Evolutionary conservation across 331 rosid species (phyloP).

Genomic region (Spiraea crenata): DNA sequence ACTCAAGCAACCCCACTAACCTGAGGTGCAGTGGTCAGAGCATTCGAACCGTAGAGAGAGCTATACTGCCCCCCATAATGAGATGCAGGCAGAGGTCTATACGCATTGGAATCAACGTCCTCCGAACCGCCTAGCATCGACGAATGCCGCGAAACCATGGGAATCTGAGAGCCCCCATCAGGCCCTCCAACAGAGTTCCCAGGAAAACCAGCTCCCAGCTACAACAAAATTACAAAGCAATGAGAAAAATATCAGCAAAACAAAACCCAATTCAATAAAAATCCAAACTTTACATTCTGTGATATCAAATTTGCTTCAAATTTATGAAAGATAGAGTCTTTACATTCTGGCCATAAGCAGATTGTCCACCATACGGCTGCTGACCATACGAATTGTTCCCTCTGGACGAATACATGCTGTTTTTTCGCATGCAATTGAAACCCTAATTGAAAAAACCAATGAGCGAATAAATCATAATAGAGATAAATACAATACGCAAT

Average conservation of each 20-base stretch:
- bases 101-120: constrained; percentile 70
- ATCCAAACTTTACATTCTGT: not conserved
- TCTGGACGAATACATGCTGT: constrained; percentile 78
- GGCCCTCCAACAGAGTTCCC: constrained; percentile 79
- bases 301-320: not conserved
- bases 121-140: constrained; percentile 67
- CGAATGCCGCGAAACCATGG: constrained; percentile 76
- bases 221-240: constrained; percentile 21
- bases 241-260: not conserved
- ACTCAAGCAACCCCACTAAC: constrained; percentile 32
- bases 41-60: constrained; percentile 76
- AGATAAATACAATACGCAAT: not conserved
- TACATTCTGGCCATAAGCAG: constrained; percentile 80
- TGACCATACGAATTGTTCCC: constrained; percentile 84
- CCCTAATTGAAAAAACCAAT: not conserved
- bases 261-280: not conserved
- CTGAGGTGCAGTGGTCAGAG: constrained; percentile 71
- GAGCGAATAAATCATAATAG: constrained; percentile 22
- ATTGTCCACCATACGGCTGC: constrained; percentile 77
- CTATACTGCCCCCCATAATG: constrained; percentile 96
- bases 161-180: constrained; percentile 60
- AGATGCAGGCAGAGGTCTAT: constrained; percentile 57
- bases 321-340: not conserved
- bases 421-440: constrained; percentile 33
- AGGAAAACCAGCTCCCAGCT: constrained; percentile 72